Evolutionary conservation across 495 filamentous ascomycete genomes (phyloP).

Genomic region (Penicillium alfredii): DNA sequence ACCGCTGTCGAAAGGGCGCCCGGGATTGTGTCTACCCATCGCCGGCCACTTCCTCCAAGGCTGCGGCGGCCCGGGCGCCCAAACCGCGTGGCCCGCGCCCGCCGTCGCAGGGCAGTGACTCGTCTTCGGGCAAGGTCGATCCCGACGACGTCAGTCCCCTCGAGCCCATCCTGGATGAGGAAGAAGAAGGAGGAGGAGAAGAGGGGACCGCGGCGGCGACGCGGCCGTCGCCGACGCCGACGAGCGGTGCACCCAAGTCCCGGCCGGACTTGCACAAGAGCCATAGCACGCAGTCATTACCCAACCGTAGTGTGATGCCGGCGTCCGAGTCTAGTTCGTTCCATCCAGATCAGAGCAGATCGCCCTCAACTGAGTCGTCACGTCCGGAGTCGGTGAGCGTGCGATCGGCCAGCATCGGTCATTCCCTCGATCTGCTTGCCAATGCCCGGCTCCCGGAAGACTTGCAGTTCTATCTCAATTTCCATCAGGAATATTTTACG

Average conservation of each 20-base stretch:
- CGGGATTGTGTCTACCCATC: slow-evolving; percentile 81
- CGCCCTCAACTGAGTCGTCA: slow-evolving; percentile 41
- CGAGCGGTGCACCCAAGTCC: slow-evolving; percentile 18
- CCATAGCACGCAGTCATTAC: slow-evolving; percentile 35
- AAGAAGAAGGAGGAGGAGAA: slow-evolving; percentile 44
- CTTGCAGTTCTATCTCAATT: slow-evolving; percentile 71
- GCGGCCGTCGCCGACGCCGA: slow-evolving; percentile 24
- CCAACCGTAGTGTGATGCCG: slow-evolving; percentile 39
- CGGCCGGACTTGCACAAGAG: slow-evolving; percentile 23
- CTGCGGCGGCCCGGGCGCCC: no score
- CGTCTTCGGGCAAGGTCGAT: slow-evolving; percentile 43
- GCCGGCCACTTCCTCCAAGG: slow-evolving; percentile 38
- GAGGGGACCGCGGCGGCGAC: slow-evolving; percentile 22
- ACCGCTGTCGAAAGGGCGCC: slow-evolving; percentile 80
- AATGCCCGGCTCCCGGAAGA: slow-evolving; percentile 54
- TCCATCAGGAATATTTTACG: slow-evolving; percentile 67
- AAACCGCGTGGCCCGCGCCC: slow-evolving; percentile 38
- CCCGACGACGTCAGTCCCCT: slow-evolving; percentile 44
- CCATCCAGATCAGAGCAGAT: slow-evolving; percentile 34
- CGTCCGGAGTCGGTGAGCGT: slow-evolving; percentile 29
- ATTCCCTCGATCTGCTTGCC: slow-evolving; percentile 25
- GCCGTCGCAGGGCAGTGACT: slow-evolving; percentile 42
- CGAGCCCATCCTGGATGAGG: slow-evolving; percentile 61
- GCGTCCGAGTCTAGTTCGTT: slow-evolving; percentile 16
- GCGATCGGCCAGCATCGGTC: slow-evolving; percentile 30